phyloP scores from a whole-genome alignment of 2,329 filamentous ascomycete genomes.

The Massarina eburnea region DNA sequence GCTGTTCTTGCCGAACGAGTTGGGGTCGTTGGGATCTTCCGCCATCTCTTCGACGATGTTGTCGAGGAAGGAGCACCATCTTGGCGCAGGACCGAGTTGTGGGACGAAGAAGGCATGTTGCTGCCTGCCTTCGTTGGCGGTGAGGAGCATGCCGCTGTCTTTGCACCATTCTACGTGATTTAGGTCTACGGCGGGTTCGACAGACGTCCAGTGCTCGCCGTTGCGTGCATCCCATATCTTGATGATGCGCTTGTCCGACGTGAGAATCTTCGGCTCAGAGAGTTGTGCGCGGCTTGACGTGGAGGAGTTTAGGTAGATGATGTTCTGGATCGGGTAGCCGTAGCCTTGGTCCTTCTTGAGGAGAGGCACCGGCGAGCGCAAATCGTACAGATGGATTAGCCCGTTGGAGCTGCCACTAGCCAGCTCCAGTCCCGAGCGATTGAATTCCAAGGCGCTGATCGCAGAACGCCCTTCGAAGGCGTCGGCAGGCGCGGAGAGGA shows the following conservation, averaged over 20 bases:
- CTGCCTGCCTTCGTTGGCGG: slow-evolving; percentile 93
- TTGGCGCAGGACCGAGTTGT: slow-evolving; percentile 87
- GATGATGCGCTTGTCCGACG: slow-evolving; percentile 92
- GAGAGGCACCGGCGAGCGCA: slow-evolving; percentile 82
- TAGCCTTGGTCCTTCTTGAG: slow-evolving; percentile 95
- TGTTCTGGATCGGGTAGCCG: slow-evolving; percentile 85
- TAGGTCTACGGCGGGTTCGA: slow-evolving; percentile 91
- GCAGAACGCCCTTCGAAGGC: slow-evolving; percentile 53
- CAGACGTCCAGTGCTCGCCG: slow-evolving; percentile 89
- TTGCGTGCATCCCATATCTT: slow-evolving; percentile 89
- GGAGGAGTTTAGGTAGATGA: slow-evolving; percentile 69
- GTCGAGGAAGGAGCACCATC: slow-evolving; percentile 95
- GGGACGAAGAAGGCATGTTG: slow-evolving; percentile 96
- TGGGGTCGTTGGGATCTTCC: slow-evolving; percentile 69
- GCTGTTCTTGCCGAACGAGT: slow-evolving; percentile 55
- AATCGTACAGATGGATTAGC: slow-evolving; percentile 85
- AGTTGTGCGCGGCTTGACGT: slow-evolving; percentile 66
- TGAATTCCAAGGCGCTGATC: slow-evolving; percentile 86
- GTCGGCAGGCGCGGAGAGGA: slow-evolving; percentile 62
- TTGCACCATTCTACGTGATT: slow-evolving; percentile 93
- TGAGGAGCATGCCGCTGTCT: slow-evolving; percentile 91
- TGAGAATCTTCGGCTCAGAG: slow-evolving; percentile 74
- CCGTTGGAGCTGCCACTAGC: slow-evolving; percentile 87
- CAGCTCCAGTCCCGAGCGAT: slow-evolving; percentile 78
- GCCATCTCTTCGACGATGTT: slow-evolving; percentile 99